Conservation (phyloP, 208 protist genomes). For the Acanthamoeba royreba region DNA sequence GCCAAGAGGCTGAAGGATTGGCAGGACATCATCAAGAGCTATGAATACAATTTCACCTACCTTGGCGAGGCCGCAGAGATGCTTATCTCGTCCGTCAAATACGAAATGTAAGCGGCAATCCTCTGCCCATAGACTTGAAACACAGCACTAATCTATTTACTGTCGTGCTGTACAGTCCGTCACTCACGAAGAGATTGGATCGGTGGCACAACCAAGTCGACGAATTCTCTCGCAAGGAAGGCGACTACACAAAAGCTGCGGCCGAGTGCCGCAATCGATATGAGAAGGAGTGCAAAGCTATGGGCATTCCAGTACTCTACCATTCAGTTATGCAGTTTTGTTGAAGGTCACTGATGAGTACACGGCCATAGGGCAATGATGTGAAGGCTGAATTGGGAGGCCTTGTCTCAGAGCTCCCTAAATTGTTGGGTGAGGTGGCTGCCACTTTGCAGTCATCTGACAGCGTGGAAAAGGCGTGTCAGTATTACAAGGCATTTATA, state of each 20-base stretch:
- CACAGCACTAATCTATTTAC: too few species aligned
- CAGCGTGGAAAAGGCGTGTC: not conserved
- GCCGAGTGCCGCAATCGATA: not conserved
- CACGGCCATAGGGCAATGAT: not conserved
- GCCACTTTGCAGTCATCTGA: not conserved
- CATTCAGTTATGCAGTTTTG: too few species aligned
- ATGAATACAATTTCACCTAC: not conserved
- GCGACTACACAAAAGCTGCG: not conserved
- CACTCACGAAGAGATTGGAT: not conserved
- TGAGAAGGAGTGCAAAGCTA: not conserved
- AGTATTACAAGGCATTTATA: not conserved
- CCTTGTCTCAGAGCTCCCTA: not conserved
- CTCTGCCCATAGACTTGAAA: too few species aligned
- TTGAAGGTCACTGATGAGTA: too few species aligned
- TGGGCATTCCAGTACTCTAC: not conserved
- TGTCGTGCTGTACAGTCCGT: not conserved
- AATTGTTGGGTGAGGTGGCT: not conserved
- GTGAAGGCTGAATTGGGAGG: not conserved
- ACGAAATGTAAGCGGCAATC: not conserved
- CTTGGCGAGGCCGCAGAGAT: not conserved
- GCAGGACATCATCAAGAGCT: conserved; percentile 18
- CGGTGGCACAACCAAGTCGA: not conserved
- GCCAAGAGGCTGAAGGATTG: not conserved
- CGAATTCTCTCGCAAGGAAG: not conserved
- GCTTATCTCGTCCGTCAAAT: conserved; percentile 29